These are phyloP conservation scores for Fusarium napiforme DNA, from an alignment of 2,329 filamentous ascomycete genomes.

Conservation along the genomic window DNA sequence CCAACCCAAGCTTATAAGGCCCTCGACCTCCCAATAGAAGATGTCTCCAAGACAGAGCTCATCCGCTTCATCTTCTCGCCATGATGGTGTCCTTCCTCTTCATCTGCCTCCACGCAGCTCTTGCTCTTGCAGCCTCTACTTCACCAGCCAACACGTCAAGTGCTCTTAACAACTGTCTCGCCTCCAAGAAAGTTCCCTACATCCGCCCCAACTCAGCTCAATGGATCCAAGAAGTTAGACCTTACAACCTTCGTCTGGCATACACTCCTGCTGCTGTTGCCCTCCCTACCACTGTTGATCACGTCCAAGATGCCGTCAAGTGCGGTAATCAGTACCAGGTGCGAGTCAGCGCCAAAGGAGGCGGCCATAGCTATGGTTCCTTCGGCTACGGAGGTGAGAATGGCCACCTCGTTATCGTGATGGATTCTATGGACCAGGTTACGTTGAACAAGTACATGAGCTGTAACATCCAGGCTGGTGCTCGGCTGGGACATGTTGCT, in stretches of 20 bases:
- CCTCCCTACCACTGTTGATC: conserved; percentile 47
- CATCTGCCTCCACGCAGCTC: not conserved
- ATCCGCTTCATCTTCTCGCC: not conserved
- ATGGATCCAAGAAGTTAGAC: conserved; percentile 50
- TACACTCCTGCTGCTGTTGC: conserved; percentile 48
- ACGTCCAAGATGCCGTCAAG: conserved; percentile 58
- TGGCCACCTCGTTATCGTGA: conserved; percentile 54
- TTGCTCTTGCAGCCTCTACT: not conserved
- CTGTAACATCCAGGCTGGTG: conserved; percentile 53
- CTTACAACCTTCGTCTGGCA: conserved; percentile 49
- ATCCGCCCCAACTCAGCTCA: conserved; percentile 27
- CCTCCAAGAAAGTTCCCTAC: conserved; percentile 35
- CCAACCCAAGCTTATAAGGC: not conserved
- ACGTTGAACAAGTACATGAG: conserved; percentile 34
- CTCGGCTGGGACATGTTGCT: conserved; percentile 61
- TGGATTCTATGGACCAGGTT: conserved; percentile 54
- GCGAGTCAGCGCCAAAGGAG: conserved; percentile 62
- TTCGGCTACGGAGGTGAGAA: conserved; percentile 57
- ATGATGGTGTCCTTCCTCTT: conserved; percentile 11
- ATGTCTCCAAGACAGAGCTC: not conserved
- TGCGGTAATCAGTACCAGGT: conserved; percentile 56
- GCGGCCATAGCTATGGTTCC: conserved; percentile 65
- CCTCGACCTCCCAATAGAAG: accelerated
- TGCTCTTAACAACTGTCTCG: conserved; percentile 43
- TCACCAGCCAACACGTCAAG: not conserved